Base-by-base conservation (phyloP, 2,329 filamentous ascomycete species). In the Diaporthe sp. region DNA sequence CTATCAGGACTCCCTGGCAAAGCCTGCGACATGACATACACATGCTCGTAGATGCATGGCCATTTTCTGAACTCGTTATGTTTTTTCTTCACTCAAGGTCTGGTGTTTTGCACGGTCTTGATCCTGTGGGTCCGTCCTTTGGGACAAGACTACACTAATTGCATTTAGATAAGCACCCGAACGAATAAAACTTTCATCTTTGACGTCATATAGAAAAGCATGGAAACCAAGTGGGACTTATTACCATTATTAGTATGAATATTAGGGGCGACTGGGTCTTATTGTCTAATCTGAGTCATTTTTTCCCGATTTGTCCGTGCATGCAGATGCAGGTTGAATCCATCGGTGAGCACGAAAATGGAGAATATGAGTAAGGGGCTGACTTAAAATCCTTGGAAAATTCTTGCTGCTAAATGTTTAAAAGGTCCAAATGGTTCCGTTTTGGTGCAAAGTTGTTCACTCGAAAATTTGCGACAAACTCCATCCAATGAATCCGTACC, bases 141-240 rank as follows among this genome's bases (percentile, higher is more conserved):
- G 44, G 44, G 6, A 49, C 17, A 49, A 22, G 44, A 22, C 44
- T 13, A 22, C 20, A 22, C 44, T 13, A 53, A 25, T 55, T 17
- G 13, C n/a, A 28, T 17, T 53, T 53, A 28, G n/a, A n/a, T 53
- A 53, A 28, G 53, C 3, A 25, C 53, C n/a, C 44, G 4, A 65
- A 22, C 13, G 2, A 65, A n/a, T 7, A 22, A 65, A 65, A 9
- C 61, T 47, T 37, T 49, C 2, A n/a, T n/a, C 7, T 13, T 70
- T 70, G 47, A 70, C 65, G 65, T 70, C 65, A 70, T 70, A 42
- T 15, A 22, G 34, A 70, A 70, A 55, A 55, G 8, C 17, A 28
- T 42, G n/a, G 31, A 42, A 70, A 39, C 37, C 34, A 70, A 31
- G 65, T 70, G 65, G 65, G 9, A 39, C 34, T 37, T 28, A 42